These are phyloP conservation scores for Cardamine resedifolia DNA, from an alignment of 345 rosid species.

Conservation along the genomic window DNA sequence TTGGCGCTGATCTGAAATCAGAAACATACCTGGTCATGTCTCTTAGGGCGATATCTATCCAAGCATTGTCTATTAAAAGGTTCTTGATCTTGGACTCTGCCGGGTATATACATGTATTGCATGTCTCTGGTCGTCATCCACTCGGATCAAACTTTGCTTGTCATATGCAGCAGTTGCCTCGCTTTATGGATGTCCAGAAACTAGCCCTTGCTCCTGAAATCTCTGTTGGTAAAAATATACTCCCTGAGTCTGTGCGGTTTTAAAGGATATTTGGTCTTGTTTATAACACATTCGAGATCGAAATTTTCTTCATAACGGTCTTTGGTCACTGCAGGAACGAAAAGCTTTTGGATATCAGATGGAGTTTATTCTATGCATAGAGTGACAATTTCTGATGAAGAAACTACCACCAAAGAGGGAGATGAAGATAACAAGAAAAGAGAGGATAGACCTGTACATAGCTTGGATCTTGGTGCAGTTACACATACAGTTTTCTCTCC, in stretches of 20 bases:
- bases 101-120: constrained; percentile 60
- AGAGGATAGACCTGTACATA: constrained; percentile 41
- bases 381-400: constrained; percentile 46
- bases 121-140: constrained; percentile 35
- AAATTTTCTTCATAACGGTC: neutral
- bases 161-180: constrained; percentile 56
- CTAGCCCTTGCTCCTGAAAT: constrained; percentile 64
- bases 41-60: constrained; percentile 56
- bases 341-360: constrained; percentile 71
- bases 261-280: too few species aligned
- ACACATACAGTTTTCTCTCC: constrained; percentile 54
- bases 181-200: constrained; percentile 62
- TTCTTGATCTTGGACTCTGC: constrained; percentile 61
- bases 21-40: constrained; percentile 23
- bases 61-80: constrained; percentile 53
- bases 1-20: constrained; percentile 36
- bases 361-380: constrained; percentile 58
- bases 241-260: neutral
- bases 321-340: constrained; percentile 47
- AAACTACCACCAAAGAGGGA: constrained; percentile 41
- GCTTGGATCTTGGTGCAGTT: constrained; percentile 57
- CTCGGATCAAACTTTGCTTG: constrained; percentile 44
- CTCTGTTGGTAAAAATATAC: constrained; percentile 48
- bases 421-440: constrained; percentile 36
- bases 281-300: neutral